These are phyloP conservation scores for Graphiopsis chlorocephala DNA, from an alignment of 2,329 filamentous ascomycete genomes.

Conservation along the genomic window DNA sequence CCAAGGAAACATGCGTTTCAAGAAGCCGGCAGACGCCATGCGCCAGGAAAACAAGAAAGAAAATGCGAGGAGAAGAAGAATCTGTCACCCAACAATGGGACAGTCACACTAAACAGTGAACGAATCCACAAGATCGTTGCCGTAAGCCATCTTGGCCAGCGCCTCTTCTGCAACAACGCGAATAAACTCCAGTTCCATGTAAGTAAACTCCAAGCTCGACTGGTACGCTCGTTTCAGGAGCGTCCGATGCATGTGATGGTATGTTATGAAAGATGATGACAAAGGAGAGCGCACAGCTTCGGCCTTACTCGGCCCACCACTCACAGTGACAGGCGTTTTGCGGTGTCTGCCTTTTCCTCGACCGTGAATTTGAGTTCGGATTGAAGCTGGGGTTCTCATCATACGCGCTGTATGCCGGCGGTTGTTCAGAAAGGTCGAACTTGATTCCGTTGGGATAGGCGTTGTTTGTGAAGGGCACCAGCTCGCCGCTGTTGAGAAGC, in stretches of 20 bases:
- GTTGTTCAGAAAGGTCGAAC: neutral
- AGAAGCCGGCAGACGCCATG: neutral
- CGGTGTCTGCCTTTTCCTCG: neutral
- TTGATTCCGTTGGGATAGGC: neutral
- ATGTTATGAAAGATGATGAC: neutral
- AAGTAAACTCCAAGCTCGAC: constrained; percentile 1
- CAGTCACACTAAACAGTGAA: neutral
- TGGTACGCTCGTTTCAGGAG: neutral
- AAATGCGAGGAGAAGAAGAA: neutral
- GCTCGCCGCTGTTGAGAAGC: constrained; percentile 50
- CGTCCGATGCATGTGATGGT: neutral
- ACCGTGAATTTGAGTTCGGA: neutral
- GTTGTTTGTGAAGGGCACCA: neutral
- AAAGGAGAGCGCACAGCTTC: neutral
- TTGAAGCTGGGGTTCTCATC: neutral
- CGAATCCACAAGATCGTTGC: neutral
- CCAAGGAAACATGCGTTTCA: neutral
- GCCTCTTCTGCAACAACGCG: constrained; percentile 3
- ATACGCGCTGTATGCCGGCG: constrained; percentile 7
- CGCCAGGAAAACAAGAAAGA: neutral
- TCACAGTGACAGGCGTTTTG: constrained; percentile 8
- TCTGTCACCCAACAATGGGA: neutral
- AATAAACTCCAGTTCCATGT: constrained; percentile 7
- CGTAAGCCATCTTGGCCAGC: constrained; percentile 3
- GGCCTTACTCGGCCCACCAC: constrained; percentile 8